phyloP scores from a whole-genome alignment of 1,284 basidiomycete genomes.

The Meira nashicola region DNA sequence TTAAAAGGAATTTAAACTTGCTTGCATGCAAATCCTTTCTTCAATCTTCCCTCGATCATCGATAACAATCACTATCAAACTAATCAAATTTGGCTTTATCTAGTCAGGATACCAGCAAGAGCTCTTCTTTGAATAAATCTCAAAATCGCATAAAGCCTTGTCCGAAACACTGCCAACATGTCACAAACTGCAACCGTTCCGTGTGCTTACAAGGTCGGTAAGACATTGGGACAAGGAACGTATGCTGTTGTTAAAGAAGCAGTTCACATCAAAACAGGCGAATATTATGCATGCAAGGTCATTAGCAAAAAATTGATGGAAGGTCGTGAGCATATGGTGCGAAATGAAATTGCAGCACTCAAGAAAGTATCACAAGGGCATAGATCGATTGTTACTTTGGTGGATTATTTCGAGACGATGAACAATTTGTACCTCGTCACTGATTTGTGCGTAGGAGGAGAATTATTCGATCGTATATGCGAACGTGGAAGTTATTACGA shows the following conservation, averaged over 20 bases:
- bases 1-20: too few relatives aligned
- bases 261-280: constrained; percentile 84
- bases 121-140: too few relatives aligned
- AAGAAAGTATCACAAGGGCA: constrained; percentile 91
- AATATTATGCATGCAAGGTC: constrained; percentile 55
- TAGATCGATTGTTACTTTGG: constrained; percentile 64
- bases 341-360: constrained; percentile 92
- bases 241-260: constrained; percentile 92
- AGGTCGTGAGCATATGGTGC: constrained; percentile 63
- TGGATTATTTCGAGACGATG: constrained; percentile 96
- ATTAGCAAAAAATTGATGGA: constrained; percentile 92
- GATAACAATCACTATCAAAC: too few relatives aligned
- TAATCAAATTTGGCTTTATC: too few relatives aligned
- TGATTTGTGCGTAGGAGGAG: constrained; percentile 94
- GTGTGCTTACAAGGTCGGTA: constrained; percentile 52
- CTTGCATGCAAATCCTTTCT: too few relatives aligned
- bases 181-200: constrained; percentile 29
- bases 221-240: constrained; percentile 69
- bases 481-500: constrained; percentile 96
- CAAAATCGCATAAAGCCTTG: too few relatives aligned
- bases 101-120: too few relatives aligned
- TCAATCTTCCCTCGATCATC: too few relatives aligned
- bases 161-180: too few relatives aligned
- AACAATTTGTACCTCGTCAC: constrained; percentile 83
- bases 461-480: constrained; percentile 97